Evolutionary conservation across 805 yeast species (phyloP).

Genomic region (Nakazawaea populi): DNA sequence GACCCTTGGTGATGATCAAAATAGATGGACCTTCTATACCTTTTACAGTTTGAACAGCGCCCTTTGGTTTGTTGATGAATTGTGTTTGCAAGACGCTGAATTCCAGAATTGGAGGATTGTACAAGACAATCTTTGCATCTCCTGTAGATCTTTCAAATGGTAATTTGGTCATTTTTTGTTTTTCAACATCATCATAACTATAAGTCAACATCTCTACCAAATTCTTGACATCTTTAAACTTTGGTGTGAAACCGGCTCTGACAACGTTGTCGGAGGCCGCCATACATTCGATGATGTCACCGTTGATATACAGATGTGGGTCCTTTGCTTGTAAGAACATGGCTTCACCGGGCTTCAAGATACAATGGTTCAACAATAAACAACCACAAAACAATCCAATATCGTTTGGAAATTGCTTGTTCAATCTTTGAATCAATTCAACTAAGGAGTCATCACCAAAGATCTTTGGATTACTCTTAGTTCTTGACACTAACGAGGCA

Average conservation of each 20-base stretch:
- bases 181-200: constrained; percentile 80
- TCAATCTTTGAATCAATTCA: constrained; percentile 66
- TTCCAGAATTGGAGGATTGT: constrained; percentile 96
- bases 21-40: constrained; percentile 84
- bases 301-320: constrained; percentile 96
- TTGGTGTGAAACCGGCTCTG: constrained; percentile 99
- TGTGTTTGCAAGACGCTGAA: constrained; percentile 87
- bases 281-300: constrained; percentile 99
- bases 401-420: constrained; percentile 88
- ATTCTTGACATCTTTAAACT: constrained; percentile 90
- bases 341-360: constrained; percentile 84
- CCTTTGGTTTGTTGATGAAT: constrained; percentile 30
- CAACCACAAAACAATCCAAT: constrained; percentile 96
- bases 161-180: constrained; percentile 81
- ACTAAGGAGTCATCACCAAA: constrained; percentile 57
- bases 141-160: constrained; percentile 57
- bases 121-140: constrained; percentile 60
- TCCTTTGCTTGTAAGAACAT: constrained; percentile 95
- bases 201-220: constrained; percentile 90
- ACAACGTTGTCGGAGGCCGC: constrained; percentile 98
- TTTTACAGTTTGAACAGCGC: constrained; percentile 43
- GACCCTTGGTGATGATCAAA: constrained; percentile 76
- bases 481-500: constrained; percentile 57
- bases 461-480: constrained; percentile 49
- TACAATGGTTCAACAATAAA: constrained; percentile 82